Base-by-base conservation (phyloP, 2,329 filamentous ascomycete species). In the Cladosporium oxysporum region DNA sequence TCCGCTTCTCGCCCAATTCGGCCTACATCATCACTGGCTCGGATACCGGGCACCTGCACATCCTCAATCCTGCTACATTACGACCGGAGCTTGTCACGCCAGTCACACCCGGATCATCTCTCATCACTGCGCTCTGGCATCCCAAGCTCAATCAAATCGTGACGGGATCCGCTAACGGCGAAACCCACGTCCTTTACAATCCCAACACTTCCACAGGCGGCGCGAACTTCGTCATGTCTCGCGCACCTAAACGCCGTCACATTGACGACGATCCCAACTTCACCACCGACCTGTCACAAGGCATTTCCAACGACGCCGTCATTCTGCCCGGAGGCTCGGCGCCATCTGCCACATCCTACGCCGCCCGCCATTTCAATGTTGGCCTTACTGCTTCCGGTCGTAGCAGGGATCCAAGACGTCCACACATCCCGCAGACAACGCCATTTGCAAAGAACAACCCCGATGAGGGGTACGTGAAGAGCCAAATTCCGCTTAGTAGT, bases 71-170 rank as follows among this genome's bases (percentile, higher is more conserved):
- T 0, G 95, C 93, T 47, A 98, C 96, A 59, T 83, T 99, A 65
- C 89, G 86, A 66, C 85, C 93, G 1, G 93, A 97, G 76, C 87
- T 92, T 33, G 88, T 94, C 65, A 96, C 94, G 2, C 90, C 92
- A 3, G 88, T 99, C n/a, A 97, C 94, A 0, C 90, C 92, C 0
- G 90, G 90, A 16, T 91, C 89, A 6, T 87, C 94, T 0, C 81
- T 99, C 10, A 91, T 98, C 68, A 88, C 89, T 2, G 92, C 96
- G 29, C 83, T 91, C 68, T 99, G 95, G 95, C 94, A 99, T 74
- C 85, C 91, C 23, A 96, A 93, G 78, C 88, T 99, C 75, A 98
- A 99, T 76, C 95, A 99, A 76, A 97, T 99, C 73, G 79, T 98
- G 69, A 96, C 94, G 10, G 94, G 93, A 66, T 97, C 94, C 55